Conservation (phyloP, 2,329 filamentous ascomycete species). For the Aspergillus intermedius region DNA sequence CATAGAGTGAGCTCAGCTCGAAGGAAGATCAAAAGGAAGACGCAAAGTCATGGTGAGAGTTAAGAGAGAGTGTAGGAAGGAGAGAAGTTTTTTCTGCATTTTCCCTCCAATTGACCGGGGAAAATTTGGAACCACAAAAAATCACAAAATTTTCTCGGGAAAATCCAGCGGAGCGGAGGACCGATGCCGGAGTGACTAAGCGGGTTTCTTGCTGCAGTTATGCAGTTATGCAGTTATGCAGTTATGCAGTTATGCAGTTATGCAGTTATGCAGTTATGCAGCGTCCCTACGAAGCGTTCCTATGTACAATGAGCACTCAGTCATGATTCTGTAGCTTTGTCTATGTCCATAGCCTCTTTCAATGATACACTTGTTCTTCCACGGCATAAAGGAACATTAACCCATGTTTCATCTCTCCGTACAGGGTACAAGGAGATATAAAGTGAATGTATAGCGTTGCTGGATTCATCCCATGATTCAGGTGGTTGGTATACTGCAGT, state of each 20-base stretch:
- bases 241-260: too few relatives aligned
- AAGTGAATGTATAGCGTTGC: too few relatives aligned
- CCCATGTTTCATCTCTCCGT: too few relatives aligned
- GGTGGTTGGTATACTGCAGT: too few relatives aligned
- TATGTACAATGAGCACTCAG: background rate
- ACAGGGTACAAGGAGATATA: too few relatives aligned
- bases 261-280: too few relatives aligned
- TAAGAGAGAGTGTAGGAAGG: conserved; percentile 15
- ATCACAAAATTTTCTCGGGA: background rate
- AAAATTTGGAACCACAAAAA: conserved; percentile 7
- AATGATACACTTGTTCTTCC: too few relatives aligned
- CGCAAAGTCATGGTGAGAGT: conserved; percentile 17
- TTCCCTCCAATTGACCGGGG: conserved; percentile 5
- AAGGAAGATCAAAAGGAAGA: conserved; percentile 5
- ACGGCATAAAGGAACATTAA: too few relatives aligned
- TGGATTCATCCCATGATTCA: too few relatives aligned
- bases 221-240: background rate
- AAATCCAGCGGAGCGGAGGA: background rate
- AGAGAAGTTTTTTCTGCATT: conserved; percentile 10
- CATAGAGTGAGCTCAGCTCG: conserved; percentile 1
- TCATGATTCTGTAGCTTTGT: too few relatives aligned
- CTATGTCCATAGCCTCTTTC: too few relatives aligned
- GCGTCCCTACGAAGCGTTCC: too few relatives aligned
- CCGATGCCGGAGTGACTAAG: background rate
- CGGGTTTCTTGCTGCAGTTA: background rate